Base-by-base conservation (phyloP, 441 rosid species). In the Populus hybrid region DNA sequence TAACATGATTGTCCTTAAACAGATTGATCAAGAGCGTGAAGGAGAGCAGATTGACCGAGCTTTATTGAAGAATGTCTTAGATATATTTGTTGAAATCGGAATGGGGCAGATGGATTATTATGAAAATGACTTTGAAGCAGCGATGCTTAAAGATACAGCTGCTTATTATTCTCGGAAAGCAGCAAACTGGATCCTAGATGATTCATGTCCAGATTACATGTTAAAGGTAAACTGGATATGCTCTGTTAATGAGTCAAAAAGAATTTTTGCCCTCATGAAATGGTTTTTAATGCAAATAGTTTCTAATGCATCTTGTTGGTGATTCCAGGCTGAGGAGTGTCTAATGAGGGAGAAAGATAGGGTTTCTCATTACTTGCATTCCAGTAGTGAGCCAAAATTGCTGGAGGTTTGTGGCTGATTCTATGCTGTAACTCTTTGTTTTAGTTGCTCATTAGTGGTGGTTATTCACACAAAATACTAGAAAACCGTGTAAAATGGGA, bases 1-100 rank as follows among this genome's bases (percentile, higher is more conserved):
- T 71, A 74, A 71, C 11, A 3, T n/a, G 33, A 66, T 28, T 66
- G 67, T 53, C 69, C 4, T 63, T 23, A 29, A 71, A 61, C 89
- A 96, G 99, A 84, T 94, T 87, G 96, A 91, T 73, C 92, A 89
- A 83, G 99, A 96, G 84, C 94, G 99, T 0, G 98, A 96, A 69
- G 99, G 98, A 29, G 97, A 94, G 82, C 95, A 92, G 83, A 94
- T 96, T 82, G 98, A 96, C 79, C 84, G 94, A 69, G 89, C 98
- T 16, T 77, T 94, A 29, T 67, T 94, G 87, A 96, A 94, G 90
- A 96, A 96, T 64, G 98, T 93, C 18, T 81, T 94, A 74, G 98
- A 90, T 70, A 93, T 96, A 72, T 94, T 88, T 83, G 97, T 93
- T 61, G 99, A 93, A 86, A 90, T 94, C 82, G 99, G 99, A 77